These are phyloP conservation scores for Termitomyces sp. DNA, from an alignment of 768 basidiomycete genomes.

Conservation along the genomic window DNA sequence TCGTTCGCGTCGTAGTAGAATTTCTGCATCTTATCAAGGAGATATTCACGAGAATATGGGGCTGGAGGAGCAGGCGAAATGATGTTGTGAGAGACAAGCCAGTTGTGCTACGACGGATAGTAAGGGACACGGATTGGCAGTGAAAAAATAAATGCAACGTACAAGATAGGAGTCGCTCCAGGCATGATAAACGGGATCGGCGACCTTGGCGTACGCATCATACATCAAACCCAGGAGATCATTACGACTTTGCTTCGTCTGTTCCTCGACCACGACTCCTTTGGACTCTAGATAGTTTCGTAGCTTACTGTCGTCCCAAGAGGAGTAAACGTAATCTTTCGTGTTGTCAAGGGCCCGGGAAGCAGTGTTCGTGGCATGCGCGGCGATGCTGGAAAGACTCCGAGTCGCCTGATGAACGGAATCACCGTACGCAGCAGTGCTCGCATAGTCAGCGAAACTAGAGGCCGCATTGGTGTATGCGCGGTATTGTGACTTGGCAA, in stretches of 20 bases:
- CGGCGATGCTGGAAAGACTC: constrained; percentile 39
- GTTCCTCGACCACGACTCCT: constrained; percentile 60
- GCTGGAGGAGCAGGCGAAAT: constrained; percentile 54
- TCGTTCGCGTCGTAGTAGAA: constrained; percentile 72
- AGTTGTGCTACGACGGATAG: constrained; percentile 54
- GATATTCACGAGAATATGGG: constrained; percentile 57
- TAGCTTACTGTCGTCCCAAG: constrained; percentile 83
- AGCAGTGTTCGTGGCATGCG: constrained; percentile 55
- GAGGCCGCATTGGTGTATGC: constrained; percentile 61
- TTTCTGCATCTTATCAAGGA: constrained; percentile 65
- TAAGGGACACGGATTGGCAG: not conserved
- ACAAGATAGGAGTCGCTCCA: constrained; percentile 90
- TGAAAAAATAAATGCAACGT: constrained; percentile 22
- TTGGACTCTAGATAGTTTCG: constrained; percentile 72
- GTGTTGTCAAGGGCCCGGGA: constrained; percentile 59
- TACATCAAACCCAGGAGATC: constrained; percentile 72
- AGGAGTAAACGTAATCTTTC: constrained; percentile 86
- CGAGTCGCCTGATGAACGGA: constrained; percentile 37
- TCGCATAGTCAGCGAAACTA: constrained; percentile 50
- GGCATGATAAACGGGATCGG: constrained; percentile 71
- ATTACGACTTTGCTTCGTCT: constrained; percentile 53
- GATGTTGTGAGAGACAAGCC: constrained; percentile 80
- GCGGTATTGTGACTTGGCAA: constrained; percentile 71
- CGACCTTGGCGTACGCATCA: constrained; percentile 59
- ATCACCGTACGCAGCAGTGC: constrained; percentile 51